These are phyloP conservation scores for Coemansia furcata DNA, from an alignment of 192 early-diverging fungal species.

Conservation along the genomic window DNA sequence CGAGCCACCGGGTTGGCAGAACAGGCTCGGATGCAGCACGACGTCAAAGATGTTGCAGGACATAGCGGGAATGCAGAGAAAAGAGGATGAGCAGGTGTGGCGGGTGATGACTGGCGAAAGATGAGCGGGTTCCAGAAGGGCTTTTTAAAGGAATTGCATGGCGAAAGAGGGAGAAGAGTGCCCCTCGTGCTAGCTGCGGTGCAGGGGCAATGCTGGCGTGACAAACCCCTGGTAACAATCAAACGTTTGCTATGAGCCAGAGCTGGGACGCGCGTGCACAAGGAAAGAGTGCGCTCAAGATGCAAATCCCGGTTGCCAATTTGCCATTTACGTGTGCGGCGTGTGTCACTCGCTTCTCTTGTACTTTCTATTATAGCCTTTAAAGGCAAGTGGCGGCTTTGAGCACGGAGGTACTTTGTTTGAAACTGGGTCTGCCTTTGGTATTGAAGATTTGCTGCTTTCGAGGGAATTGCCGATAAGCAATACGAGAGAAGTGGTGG, in stretches of 20 bases:
- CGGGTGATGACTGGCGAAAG: not conserved
- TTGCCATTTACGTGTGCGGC: not conserved
- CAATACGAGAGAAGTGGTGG: not conserved
- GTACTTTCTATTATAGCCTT: not conserved
- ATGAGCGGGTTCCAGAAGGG: not conserved
- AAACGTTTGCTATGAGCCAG: not conserved
- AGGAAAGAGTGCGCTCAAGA: not conserved
- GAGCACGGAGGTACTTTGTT: not conserved
- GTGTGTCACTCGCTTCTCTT: not conserved
- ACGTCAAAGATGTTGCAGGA: conserved; percentile 50
- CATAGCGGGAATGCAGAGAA: conserved; percentile 9
- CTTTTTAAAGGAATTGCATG: not conserved
- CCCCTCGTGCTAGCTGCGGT: conserved; percentile 2
- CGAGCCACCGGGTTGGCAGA: conserved; percentile 20
- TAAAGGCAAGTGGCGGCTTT: not conserved
- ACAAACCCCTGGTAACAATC: not conserved
- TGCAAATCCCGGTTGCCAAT: not conserved
- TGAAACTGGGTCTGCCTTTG: not conserved
- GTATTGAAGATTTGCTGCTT: not conserved
- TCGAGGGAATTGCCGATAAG: not conserved
- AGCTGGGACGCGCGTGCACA: conserved; percentile 1
- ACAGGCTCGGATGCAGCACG: conserved; percentile 46
- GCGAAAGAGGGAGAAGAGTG: not conserved
- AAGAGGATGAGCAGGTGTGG: not conserved
- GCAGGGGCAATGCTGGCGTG: not conserved